These are phyloP conservation scores for Rhododendron ovatum DNA, from an alignment of 148 eudicot genomes.

Conservation along the genomic window DNA sequence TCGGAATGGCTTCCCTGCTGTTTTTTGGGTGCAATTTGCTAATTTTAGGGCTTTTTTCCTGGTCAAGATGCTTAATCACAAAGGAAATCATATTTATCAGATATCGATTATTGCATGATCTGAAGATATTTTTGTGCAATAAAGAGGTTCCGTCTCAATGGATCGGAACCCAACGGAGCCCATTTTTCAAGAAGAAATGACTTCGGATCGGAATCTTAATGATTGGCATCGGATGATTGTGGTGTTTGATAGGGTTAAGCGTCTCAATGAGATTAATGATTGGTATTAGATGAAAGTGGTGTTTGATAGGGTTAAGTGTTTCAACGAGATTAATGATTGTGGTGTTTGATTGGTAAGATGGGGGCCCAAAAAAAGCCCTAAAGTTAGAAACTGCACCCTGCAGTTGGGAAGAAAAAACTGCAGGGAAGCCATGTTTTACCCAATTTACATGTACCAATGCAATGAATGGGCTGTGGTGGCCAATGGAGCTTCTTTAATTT, in stretches of 20 bases:
- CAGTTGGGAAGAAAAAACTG: not conserved
- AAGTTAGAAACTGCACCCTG: not conserved
- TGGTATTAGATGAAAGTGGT: too few species aligned
- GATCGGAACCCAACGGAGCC: not conserved
- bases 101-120: not conserved
- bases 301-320: not conserved
- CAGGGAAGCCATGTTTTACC: not conserved
- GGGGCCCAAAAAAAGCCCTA: not conserved
- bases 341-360: not conserved
- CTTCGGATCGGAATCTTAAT: too few species aligned
- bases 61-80: not conserved
- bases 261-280: not conserved
- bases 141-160: not conserved
- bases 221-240: too few species aligned
- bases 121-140: not conserved
- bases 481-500: not conserved
- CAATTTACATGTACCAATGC: not conserved
- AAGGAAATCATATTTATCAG: not conserved
- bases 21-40: not conserved
- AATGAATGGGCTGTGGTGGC: not conserved
- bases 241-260: not conserved
- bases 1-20: not conserved
- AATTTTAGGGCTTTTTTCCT: not conserved
- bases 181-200: not conserved
- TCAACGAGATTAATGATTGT: not conserved